phyloP scores from a whole-genome alignment of 169 alveolate species.

The Cystoisospora suis region DNA sequence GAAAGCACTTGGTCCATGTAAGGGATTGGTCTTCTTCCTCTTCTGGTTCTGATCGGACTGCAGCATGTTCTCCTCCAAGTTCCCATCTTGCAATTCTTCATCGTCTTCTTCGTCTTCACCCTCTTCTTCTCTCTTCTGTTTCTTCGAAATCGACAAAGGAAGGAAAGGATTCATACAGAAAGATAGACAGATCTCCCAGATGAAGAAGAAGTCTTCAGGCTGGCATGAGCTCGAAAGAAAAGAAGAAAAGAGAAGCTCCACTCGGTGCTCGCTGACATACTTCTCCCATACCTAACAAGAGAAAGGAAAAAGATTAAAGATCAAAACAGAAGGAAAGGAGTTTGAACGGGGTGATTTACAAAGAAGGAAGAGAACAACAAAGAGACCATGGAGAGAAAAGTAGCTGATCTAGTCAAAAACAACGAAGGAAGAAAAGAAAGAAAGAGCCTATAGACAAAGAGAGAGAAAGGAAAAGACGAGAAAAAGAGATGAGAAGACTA shows the following conservation, averaged over 20 bases:
- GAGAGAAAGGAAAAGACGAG: not conserved
- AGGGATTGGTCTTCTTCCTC: not conserved
- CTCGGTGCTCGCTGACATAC: slow-evolving; percentile 1
- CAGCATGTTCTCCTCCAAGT: too few relatives aligned
- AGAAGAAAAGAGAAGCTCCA: not conserved
- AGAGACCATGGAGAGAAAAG: not conserved
- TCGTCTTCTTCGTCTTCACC: not conserved
- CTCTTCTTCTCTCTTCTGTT: not conserved
- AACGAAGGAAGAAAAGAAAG: not conserved
- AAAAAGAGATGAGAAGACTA: too few relatives aligned
- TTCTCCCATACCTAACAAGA: not conserved
- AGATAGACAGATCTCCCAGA: not conserved
- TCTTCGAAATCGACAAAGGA: not conserved
- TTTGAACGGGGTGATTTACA: not conserved
- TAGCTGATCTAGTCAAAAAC: not conserved
- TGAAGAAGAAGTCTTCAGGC: not conserved
- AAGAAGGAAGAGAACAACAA: not conserved
- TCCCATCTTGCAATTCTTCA: too few relatives aligned
- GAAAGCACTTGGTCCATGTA: not conserved
- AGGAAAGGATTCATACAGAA: not conserved
- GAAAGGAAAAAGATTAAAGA: not conserved
- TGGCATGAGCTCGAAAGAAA: slow-evolving; percentile 3
- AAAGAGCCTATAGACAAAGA: not conserved
- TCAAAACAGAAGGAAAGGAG: too few relatives aligned
- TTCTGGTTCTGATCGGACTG: not conserved